A percentile compares a stretch with the other conserved stretches of the same genome.
Conservation (phyloP, 78 protist species). For the Dictyostelium purpureum region DNA sequence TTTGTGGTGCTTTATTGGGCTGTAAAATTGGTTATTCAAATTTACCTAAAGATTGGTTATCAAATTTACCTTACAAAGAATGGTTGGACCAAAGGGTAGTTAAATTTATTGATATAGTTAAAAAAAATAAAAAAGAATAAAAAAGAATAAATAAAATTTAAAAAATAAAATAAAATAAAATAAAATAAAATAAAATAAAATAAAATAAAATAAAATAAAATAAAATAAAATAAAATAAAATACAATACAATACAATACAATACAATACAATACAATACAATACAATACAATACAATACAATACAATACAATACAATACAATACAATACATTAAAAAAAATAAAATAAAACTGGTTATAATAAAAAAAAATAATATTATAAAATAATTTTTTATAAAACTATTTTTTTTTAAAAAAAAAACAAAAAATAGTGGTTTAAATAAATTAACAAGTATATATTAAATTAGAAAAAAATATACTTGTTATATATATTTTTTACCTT, state of each 20-base stretch:
- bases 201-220: background rate
- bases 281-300: no score
- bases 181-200: background rate
- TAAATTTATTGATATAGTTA: conserved; percentile 39
- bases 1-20: conserved; percentile 72
- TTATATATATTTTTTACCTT: no score
- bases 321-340: no score
- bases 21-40: conserved; percentile 56
- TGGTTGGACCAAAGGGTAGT: conserved; percentile 73
- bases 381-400: no score
- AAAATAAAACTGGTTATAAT: no score
- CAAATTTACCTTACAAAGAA: conserved; percentile 50
- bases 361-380: no score
- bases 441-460: no score
- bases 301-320: no score
- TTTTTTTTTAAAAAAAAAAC: background rate
- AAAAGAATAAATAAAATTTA: background rate
- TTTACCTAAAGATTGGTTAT: conserved; percentile 80
- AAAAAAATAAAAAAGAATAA: conserved; percentile 9
- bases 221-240: background rate
- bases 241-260: background rate
- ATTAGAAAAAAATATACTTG: no score
- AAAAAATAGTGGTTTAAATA: background rate
- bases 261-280: no score
- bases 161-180: background rate